Base-by-base conservation (phyloP, 2,329 filamentous ascomycete genomes). In the Microcyclosporella mali region DNA sequence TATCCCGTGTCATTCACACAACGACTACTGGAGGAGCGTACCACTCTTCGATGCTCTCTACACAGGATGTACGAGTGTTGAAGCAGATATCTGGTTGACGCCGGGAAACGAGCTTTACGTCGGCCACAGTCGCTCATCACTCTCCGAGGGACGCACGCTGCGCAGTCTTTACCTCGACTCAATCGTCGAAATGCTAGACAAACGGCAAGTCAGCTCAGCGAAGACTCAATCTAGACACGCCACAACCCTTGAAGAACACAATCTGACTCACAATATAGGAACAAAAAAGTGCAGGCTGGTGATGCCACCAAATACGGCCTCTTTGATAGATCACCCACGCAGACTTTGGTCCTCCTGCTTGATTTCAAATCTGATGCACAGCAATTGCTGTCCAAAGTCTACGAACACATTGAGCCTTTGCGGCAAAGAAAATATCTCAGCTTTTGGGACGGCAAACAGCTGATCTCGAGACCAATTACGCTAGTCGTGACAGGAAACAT, bases 401-500 rank as follows among this genome's bases (percentile, higher is more conserved):
- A 76, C 11, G 57, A 66, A 30, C 73, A 80, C 41, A 70, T 86
- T 0, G 66, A 76, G 43, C 74, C 79, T 2, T 68, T 86, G 7
- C 70, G 79, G 4, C 64, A 74, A 28, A 68, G 66, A 31, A 73
- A 73, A 9, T 85, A 64, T 47, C 56, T 70, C 2, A 69, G 61
- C 15, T 60, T 63, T 46, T 71, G 74, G 37, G 66, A 75, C 17
- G 68, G 78, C 37, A 70, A 66, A 11, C 57, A 66, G 11, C 58
- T 82, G 2, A 59, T 74, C 25, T 56, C 65, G n/a, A 68, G 82
- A 1, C 77, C 79, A 0, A 63, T 88, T 30, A 87, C 82, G 0
- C 73, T 87, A 1, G 79, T 87, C 1, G 80, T 74, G 1, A 84
- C 81, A 1, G 84, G 84, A 7, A 75, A 75, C 49, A 73, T 78